A percentile compares a stretch with the other conserved stretches of the same genome.
Evolutionary conservation across 768 basidiomycete genomes (phyloP).

Genomic region (Kwoniella pini): DNA sequence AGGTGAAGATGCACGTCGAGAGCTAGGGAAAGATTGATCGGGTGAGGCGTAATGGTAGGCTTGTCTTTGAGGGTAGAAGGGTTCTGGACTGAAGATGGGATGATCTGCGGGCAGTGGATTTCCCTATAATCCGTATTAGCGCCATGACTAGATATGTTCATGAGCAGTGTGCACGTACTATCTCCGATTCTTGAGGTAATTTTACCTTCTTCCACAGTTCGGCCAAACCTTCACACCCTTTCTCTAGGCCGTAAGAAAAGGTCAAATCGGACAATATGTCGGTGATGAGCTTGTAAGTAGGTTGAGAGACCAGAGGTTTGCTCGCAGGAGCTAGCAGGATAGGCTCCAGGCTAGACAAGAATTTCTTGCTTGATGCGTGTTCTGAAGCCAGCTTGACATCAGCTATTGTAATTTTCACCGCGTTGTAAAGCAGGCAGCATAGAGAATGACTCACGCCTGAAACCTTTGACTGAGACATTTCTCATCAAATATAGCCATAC

Average conservation of each 20-base stretch:
- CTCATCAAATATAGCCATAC: conserved; percentile 88
- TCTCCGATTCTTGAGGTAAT: conserved; percentile 75
- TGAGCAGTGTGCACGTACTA: conserved; percentile 57
- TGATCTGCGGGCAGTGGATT: conserved; percentile 44
- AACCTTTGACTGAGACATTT: conserved; percentile 69
- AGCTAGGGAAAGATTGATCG: conserved; percentile 11
- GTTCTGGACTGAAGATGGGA: conserved; percentile 57
- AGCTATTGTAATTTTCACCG: too few relatives aligned
- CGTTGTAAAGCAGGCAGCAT: too few relatives aligned
- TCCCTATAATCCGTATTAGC: conserved; percentile 28
- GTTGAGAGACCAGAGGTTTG: conserved; percentile 33
- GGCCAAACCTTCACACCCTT: conserved; percentile 62
- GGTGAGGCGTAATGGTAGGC: conserved; percentile 57
- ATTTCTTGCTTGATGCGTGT: conserved; percentile 41
- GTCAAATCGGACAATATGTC: conserved; percentile 82
- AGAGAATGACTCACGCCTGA: conserved; percentile 58
- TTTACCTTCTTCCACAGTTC: conserved; percentile 79
- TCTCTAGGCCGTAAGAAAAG: conserved; percentile 61
- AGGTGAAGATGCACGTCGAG: conserved; percentile 27
- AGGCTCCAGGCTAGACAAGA: conserved; percentile 29
- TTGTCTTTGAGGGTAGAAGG: conserved; percentile 63
- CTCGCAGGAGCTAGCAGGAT: conserved; percentile 35
- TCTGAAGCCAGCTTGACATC: conserved; percentile 25
- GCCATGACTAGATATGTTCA: background rate
- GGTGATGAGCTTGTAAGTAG: conserved; percentile 57